Conservation (phyloP, 176 grass and related monocot genomes). For the Pharus latifolius region DNA sequence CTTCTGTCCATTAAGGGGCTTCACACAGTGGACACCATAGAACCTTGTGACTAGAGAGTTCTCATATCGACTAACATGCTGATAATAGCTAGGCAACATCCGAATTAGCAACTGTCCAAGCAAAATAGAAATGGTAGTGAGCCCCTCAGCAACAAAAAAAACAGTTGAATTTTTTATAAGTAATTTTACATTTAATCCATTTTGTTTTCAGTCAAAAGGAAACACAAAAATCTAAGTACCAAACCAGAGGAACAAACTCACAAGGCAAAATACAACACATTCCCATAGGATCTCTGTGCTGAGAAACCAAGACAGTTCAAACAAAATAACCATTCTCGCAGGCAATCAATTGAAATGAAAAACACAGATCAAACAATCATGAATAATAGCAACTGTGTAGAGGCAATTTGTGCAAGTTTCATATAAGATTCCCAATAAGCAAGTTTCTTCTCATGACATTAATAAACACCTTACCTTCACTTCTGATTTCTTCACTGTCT, state of each 20-base stretch:
- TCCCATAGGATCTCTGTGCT: background rate
- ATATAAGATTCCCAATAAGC: background rate
- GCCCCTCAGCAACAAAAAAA: background rate
- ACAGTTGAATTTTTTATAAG: background rate
- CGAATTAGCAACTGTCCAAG: conserved; percentile 48
- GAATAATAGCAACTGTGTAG: background rate
- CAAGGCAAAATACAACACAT: no score
- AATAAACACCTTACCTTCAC: conserved; percentile 47
- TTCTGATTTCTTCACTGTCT: conserved; percentile 85
- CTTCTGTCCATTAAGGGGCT: conserved; percentile 63
- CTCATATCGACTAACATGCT: conserved; percentile 48
- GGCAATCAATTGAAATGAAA: background rate
- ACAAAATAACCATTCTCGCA: background rate
- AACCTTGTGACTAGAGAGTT: conserved; percentile 76
- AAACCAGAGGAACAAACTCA: background rate
- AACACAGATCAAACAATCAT: background rate
- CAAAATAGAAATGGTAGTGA: conserved; percentile 15
- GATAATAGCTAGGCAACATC: conserved; percentile 56
- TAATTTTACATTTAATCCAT: background rate
- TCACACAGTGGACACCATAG: conserved; percentile 80
- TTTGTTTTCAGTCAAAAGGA: background rate
- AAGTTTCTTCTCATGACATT: background rate
- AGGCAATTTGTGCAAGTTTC: background rate
- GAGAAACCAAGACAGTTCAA: background rate
- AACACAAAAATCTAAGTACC: background rate